Evolutionary conservation across 176 grass and related monocot species (phyloP).

Genomic region (Olyra latifolia): DNA sequence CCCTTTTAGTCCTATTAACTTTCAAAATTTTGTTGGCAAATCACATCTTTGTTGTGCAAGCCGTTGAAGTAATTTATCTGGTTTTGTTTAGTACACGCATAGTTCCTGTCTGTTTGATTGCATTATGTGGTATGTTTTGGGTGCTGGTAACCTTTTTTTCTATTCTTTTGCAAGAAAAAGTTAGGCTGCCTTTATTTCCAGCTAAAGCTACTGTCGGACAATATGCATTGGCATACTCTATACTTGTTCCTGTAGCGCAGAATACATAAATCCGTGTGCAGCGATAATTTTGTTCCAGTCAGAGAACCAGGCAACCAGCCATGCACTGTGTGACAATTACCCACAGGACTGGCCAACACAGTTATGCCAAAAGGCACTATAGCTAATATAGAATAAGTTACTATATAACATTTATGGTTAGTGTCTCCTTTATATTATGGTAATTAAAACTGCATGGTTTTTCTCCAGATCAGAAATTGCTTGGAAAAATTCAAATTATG

Average conservation of each 20-base stretch:
- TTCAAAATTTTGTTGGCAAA: neutral
- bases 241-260: neutral
- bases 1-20: neutral
- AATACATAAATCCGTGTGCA: neutral
- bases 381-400: constrained; percentile 12
- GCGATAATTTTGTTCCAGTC: neutral
- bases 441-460: neutral
- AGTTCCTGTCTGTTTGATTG: neutral
- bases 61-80: neutral
- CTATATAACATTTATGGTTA: neutral
- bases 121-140: neutral
- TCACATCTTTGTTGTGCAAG: neutral
- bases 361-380: neutral
- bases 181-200: neutral
- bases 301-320: neutral
- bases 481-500: constrained; percentile 97
- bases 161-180: neutral
- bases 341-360: neutral
- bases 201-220: neutral
- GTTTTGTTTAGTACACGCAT: neutral
- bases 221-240: neutral
- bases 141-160: neutral
- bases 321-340: neutral
- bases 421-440: neutral
- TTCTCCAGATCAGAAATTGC: constrained; percentile 84